Base-by-base conservation (phyloP, 1,139 yeast genomes). In the Yarrowia galli region DNA sequence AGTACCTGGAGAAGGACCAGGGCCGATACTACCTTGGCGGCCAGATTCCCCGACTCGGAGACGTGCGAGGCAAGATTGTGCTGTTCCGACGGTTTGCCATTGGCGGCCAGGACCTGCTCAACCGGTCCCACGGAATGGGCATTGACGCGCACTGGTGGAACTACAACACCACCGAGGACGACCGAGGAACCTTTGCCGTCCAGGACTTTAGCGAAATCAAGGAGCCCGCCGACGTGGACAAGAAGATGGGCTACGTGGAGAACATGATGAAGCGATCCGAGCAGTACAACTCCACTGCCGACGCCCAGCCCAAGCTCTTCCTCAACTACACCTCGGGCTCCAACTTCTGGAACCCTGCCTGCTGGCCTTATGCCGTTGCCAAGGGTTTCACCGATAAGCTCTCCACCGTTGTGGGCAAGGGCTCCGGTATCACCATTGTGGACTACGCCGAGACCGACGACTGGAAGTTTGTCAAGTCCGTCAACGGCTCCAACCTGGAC, bases 201-300 rank as follows among this genome's bases (percentile, higher is more conserved):
- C 96, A 90, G 79, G 96, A 90, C 78, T 89, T 82, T 80, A 87
- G 90, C 77, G 93, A 89, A 76, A 82, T 90, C 70, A 81, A 82
- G 70, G 77, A 78, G 61, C 81, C 79, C 18, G 82, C 79, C 15
- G 91, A 87, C 71, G 82, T 89, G 69, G 76, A 80, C n/a, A 83
- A 82, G 73, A 90, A 90, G 76, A 82, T 85, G 25, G 79, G 78
- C 16, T 87, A 85, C 73, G 86, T 89, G 71, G 85, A 84, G 74
- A 81, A 84, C 49, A 83, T 88, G 75, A 80, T 88, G 66, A 77
- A 82, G 66, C 82, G 82, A 69, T 90, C 96, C 2, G 77, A 75
- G 49, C 81, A 83, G 40, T 85, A 85, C 78, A 84, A 85, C 74
- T 67, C 75, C n/a, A 78, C 83, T 45, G 75, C 79, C 68, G 67